A percentile compares a stretch with the other conserved stretches of the same genome.
These are phyloP conservation scores for Cupressus sempervirens DNA, from an alignment of 75 land plant genomes.

Conservation along the genomic window DNA sequence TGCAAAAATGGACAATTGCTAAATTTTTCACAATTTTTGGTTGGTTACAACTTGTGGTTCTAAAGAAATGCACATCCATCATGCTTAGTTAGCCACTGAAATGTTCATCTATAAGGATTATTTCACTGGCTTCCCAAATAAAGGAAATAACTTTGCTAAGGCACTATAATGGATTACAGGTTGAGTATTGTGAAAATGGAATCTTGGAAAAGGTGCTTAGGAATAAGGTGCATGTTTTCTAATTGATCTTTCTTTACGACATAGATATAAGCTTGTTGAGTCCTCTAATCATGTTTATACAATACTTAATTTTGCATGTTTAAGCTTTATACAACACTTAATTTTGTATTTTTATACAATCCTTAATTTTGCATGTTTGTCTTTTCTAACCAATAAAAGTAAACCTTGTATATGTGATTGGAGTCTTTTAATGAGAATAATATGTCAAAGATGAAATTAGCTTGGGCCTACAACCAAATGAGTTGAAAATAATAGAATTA, in stretches of 20 bases:
- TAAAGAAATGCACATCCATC: too few relatives aligned
- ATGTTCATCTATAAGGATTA: neutral
- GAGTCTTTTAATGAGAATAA: neutral
- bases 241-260: neutral
- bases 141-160: neutral
- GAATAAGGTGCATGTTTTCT: neutral
- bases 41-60: too few relatives aligned
- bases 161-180: too few relatives aligned
- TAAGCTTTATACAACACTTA: too few relatives aligned
- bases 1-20: too few relatives aligned
- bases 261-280: neutral
- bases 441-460: neutral
- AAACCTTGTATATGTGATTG: too few relatives aligned
- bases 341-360: too few relatives aligned
- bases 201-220: neutral
- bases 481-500: neutral
- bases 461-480: neutral
- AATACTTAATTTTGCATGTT: too few relatives aligned
- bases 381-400: neutral
- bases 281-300: neutral
- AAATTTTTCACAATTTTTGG: too few relatives aligned
- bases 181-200: too few relatives aligned
- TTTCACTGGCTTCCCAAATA: neutral
- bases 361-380: neutral
- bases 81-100: too few relatives aligned